Evolutionary conservation across 2,329 filamentous ascomycete genomes (phyloP).

Genomic region (Colletotrichum tabaci): DNA sequence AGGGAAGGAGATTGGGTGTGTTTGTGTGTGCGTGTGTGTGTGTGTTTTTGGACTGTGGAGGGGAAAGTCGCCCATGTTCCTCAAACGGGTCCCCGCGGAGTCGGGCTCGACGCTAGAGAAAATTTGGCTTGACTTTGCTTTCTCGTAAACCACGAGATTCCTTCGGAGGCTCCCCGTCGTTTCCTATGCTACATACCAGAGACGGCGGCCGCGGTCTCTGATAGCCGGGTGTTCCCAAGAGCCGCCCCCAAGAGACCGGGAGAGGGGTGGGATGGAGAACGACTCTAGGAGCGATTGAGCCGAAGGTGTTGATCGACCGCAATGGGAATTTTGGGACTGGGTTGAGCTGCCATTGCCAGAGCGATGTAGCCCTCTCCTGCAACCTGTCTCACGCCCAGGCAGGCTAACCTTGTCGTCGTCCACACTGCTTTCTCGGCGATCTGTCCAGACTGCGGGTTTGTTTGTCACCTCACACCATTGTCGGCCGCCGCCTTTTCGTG

Average conservation of each 20-base stretch:
- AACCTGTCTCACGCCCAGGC: conserved; percentile 22
- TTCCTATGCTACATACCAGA: neutral
- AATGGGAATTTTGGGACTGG: conserved; percentile 19
- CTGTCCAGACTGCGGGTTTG: conserved; percentile 15
- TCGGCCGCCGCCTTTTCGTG: conserved; percentile 10
- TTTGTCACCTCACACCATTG: conserved; percentile 24
- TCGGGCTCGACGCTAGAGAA: conserved; percentile 14
- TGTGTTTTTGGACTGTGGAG: neutral
- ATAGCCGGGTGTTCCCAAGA: neutral
- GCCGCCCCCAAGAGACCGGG: conserved; percentile 6
- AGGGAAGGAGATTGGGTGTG: too few relatives aligned
- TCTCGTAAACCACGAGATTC: conserved; percentile 8
- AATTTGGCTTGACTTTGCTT: conserved; percentile 14
- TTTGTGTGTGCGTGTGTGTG: neutral
- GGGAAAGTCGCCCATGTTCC: neutral
- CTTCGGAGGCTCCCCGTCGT: conserved; percentile 2
- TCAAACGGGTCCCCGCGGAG: conserved; percentile 21
- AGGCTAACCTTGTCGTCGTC: conserved; percentile 18
- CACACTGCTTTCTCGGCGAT: conserved; percentile 20
- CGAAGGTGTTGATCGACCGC: conserved; percentile 23
- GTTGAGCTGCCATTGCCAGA: conserved; percentile 39
- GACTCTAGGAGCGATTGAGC: conserved; percentile 4
- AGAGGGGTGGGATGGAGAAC: conserved; percentile 14
- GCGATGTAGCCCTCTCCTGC: conserved; percentile 40
- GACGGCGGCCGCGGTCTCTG: conserved; percentile 6